Percentiles rank a stretch among this genome's conserved stretches.
These are phyloP conservation scores for Thermochaetoides thermophila DNA, from an alignment of 495 filamentous ascomycete genomes.

Conservation along the genomic window DNA sequence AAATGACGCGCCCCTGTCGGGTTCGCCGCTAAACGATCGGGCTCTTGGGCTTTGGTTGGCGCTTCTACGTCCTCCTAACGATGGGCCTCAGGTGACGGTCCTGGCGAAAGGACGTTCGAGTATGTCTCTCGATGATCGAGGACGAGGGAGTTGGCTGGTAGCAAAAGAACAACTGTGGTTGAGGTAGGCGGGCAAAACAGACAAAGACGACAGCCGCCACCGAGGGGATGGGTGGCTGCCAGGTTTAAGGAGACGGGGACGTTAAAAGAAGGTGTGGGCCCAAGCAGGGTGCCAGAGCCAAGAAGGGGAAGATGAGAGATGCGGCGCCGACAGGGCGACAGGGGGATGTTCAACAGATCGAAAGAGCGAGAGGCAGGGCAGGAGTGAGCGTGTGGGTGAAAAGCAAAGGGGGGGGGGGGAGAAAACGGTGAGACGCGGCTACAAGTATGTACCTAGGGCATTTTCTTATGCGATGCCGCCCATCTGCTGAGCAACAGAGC, in stretches of 20 bases:
- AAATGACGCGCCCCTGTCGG: neutral
- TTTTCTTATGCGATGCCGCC: conserved; percentile 3
- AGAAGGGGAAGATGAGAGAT: conserved; percentile 9
- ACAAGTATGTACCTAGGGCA: conserved; percentile 8
- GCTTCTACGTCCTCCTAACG: too few species aligned
- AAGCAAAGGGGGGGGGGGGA: conserved; percentile 1
- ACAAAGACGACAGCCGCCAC: neutral
- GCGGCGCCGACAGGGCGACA: conserved; percentile 9
- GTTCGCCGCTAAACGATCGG: too few species aligned
- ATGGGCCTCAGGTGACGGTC: too few species aligned
- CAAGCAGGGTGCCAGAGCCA: conserved; percentile 10
- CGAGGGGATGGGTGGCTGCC: conserved; percentile 1
- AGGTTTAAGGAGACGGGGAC: conserved; percentile 5
- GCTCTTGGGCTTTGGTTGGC: too few species aligned
- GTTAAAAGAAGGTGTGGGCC: conserved; percentile 22
- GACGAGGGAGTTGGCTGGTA: conserved; percentile 2
- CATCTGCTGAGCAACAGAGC: too few species aligned
- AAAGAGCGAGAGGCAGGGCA: conserved; percentile 12
- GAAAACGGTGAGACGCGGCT: neutral
- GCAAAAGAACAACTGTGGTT: conserved; percentile 30
- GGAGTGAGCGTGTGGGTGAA: conserved; percentile 1
- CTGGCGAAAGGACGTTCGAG: too few species aligned
- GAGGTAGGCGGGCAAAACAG: too few species aligned
- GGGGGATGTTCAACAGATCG: conserved; percentile 17
- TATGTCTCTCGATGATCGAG: too few species aligned